Percentiles rank a stretch among this genome's conserved stretches.
These are phyloP conservation scores for Colletotrichum karsti DNA, from an alignment of 2,329 filamentous ascomycete genomes.

Conservation along the genomic window DNA sequence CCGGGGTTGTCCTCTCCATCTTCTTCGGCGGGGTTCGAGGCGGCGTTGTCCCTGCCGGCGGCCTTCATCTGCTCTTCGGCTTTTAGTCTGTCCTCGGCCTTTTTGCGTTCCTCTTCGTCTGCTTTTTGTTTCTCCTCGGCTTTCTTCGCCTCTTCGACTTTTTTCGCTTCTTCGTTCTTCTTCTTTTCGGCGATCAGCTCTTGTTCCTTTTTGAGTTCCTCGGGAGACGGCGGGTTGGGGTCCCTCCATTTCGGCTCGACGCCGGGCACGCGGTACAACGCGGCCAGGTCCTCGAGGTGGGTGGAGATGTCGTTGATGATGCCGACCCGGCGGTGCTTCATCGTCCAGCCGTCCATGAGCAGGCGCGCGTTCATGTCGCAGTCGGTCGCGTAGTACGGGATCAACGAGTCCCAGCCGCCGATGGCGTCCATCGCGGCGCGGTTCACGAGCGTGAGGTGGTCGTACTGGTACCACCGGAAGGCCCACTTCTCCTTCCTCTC, in stretches of 20 bases:
- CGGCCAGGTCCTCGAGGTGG: conserved; percentile 53
- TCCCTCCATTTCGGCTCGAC: conserved; percentile 45
- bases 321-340: conserved; percentile 46
- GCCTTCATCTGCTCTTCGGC: not conserved
- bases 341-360: conserved; percentile 53
- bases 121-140: not conserved
- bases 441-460: conserved; percentile 66
- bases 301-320: conserved; percentile 55
- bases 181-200: not conserved
- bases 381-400: conserved; percentile 66
- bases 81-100: not conserved
- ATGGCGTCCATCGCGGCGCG: conserved; percentile 58
- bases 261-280: conserved; percentile 52
- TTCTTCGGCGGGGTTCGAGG: not conserved
- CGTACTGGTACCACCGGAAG: conserved; percentile 65
- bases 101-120: not conserved
- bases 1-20: conserved; percentile 14
- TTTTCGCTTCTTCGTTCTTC: not conserved
- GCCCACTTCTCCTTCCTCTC: conserved; percentile 53
- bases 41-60: not conserved
- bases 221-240: conserved; percentile 40
- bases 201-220: not conserved
- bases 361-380: conserved; percentile 63
- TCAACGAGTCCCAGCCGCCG: conserved; percentile 65
- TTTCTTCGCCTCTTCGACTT: not conserved